Conservation (phyloP, 1,139 yeast genomes). For the Torulaspora globosa region DNA sequence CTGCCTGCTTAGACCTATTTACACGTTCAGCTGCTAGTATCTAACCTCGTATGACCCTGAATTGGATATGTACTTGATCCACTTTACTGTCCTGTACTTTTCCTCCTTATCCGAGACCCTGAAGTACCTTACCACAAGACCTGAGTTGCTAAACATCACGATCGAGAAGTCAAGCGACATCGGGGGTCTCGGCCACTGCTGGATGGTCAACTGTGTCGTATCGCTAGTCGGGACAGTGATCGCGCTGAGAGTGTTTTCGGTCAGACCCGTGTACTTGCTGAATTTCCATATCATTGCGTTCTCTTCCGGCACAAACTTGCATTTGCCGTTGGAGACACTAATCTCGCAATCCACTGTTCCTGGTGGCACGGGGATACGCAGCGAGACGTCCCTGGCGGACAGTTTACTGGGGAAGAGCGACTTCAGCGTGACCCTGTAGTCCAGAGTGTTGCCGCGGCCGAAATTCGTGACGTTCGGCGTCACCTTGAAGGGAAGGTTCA, state of each 20-base stretch:
- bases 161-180: conserved; percentile 65
- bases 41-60: conserved; percentile 81
- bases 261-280: conserved; percentile 62
- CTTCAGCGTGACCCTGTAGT: conserved; percentile 56
- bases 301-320: conserved; percentile 65
- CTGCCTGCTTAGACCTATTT: neutral
- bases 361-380: conserved; percentile 68
- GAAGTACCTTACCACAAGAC: conserved; percentile 68
- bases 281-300: conserved; percentile 67
- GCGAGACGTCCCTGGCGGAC: conserved; percentile 59
- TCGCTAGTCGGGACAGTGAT: conserved; percentile 28
- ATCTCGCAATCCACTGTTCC: conserved; percentile 52
- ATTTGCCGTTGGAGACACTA: conserved; percentile 58
- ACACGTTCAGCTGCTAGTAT: conserved; percentile 37
- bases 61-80: conserved; percentile 75
- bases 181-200: conserved; percentile 71
- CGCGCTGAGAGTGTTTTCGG: conserved; percentile 47
- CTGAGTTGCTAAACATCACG: conserved; percentile 76
- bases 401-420: conserved; percentile 61
- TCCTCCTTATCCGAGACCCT: conserved; percentile 58
- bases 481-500: conserved; percentile 68
- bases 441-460: conserved; percentile 50
- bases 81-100: conserved; percentile 71
- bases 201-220: conserved; percentile 22
- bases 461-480: conserved; percentile 50